Percentiles rank a stretch among this genome's conserved stretches.
phyloP scores from a whole-genome alignment of 2,329 filamentous ascomycete species.

The Ophiostoma fasciatum region DNA sequence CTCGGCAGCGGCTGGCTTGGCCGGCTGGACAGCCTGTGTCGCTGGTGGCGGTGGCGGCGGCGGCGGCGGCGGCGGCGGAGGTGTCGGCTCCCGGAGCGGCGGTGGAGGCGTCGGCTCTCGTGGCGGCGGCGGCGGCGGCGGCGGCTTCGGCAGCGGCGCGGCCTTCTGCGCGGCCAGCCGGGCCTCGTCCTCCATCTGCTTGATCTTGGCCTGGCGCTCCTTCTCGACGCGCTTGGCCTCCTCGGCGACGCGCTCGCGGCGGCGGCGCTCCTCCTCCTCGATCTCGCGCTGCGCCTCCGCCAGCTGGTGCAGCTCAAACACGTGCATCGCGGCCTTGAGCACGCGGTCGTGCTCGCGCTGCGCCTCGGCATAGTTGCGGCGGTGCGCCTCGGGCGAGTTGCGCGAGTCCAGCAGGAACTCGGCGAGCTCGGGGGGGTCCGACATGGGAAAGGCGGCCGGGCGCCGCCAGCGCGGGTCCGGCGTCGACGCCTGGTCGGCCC shows the following conservation, averaged over 20 bases:
- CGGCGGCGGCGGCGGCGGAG: constrained; percentile 1
- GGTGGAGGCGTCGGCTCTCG: constrained; percentile 11
- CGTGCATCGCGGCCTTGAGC: constrained; percentile 12
- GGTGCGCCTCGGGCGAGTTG: constrained; percentile 20
- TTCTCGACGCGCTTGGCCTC: constrained; percentile 14
- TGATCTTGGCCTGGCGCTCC: constrained; percentile 12
- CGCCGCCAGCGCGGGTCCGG: constrained; percentile 2
- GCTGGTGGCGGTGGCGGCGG: background rate
- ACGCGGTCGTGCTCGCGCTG: constrained; percentile 17
- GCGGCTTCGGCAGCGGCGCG: constrained; percentile 15
- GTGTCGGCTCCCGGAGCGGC: constrained; percentile 3
- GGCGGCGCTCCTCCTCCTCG: constrained; percentile 14
- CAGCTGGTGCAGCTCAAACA: constrained; percentile 12
- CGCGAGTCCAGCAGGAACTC: constrained; percentile 17
- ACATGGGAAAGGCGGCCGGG: constrained; percentile 4
- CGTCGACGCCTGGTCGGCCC: background rate
- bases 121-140: constrained; percentile 1
- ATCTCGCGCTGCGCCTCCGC: constrained; percentile 14
- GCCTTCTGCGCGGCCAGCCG: constrained; percentile 19
- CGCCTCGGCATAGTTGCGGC: constrained; percentile 16
- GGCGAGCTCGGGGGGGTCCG: constrained; percentile 11
- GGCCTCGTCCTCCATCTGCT: constrained; percentile 17
- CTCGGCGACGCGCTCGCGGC: constrained; percentile 13
- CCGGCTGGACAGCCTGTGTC: background rate
- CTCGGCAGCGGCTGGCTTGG: background rate